Evolutionary conservation across 441 rosid genomes (phyloP), one percentile per base, ranked within the genome.

Genomic region (Pelargonium myrrhifolium): DNA sequence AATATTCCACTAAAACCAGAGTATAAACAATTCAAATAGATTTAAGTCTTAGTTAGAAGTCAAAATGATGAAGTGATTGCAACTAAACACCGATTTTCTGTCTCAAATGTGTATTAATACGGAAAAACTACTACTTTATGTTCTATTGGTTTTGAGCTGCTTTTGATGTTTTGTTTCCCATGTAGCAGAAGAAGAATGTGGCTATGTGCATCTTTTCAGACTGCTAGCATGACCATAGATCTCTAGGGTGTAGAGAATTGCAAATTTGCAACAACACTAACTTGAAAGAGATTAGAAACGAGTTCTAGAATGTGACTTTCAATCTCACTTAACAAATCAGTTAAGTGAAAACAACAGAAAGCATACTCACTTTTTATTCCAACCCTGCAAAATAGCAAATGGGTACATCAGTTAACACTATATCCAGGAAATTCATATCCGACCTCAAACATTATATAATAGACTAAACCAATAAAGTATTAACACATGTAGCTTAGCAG

Each of bases 311-410:
- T 51, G 18, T 51, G 66, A 55, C 58, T 47, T 67, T 12, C 6
- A 42, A 55, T 55, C 26, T 55, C 20, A 24, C 4, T 18, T 21
- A 62, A 65, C 65, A 39, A 35, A 61, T 71, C 18, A 63, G 67
- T 15, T 56, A 56, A 22, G 65, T 1, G 58, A 71, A 70, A 62
- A 69, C 59, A 76, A 80, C 72, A 64, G 74, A 75, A 66, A 26
- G 65, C 76, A 79, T 63, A 85, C 97, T 89, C 60, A 74, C 77
- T 74, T 74, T 70, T 74, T 74, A 65, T 70, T 74, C 77, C 74
- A 71, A 17, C 74, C 99, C 99, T 93, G 96, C 77, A 87, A 81
- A 70, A 83, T 60, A 79, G 51, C 67, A 42, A 83, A 76, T 24
- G 15, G 39, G 61, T 74, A 77, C 66, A 81, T 68, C 73, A 67